Base-by-base conservation (phyloP, 257 asterid genomes). In the Agastache rugosa region DNA sequence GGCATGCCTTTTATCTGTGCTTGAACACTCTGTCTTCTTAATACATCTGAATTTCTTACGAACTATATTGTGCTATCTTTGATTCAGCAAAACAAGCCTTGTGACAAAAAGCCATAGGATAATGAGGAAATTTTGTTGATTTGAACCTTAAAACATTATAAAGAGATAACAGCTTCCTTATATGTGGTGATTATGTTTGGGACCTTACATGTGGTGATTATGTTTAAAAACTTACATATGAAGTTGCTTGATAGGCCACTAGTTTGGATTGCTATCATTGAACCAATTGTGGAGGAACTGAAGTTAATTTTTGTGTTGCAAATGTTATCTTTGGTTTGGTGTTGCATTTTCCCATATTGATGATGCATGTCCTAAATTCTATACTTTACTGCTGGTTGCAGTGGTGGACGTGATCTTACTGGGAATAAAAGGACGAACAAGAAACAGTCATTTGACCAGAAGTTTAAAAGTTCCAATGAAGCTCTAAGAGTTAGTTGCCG, bases 401-500 rank as follows among this genome's bases (percentile, higher is more conserved):
- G 98, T 82, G 98, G 98, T 58, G 98, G 98, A 61, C 91, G 98
- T 65, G 97, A 93, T 75, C 86, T 91, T 12, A 85, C 89, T 73
- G 97, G 98, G 75, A 93, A 93, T 71, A 93, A 88, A 81, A 84
- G 98, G 86, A 91, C 97, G 6, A 87, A 87, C 78, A 93, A 93
- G 82, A 45, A 19, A 8, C 98, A 93, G 68, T 86, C 98, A 2
- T 87, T 82, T 79, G 98, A 91, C 78, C 98, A 93, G 88, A 83
- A 54, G 63, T 93, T 93, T 78, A 78, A 74, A 0, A 88, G 85
- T 81, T 55, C 20, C 11, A 93, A 93, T 73, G 93, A 87, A 76
- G 96, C 98, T 34, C 86, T 93, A 75, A 84, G 98, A 16, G 78
- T 93, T 75, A 93, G 98, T 76, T 93, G 98, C 83, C 81, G 72